phyloP scores from a whole-genome alignment of 2,329 filamentous ascomycete species.

The Penicillium sp. region DNA sequence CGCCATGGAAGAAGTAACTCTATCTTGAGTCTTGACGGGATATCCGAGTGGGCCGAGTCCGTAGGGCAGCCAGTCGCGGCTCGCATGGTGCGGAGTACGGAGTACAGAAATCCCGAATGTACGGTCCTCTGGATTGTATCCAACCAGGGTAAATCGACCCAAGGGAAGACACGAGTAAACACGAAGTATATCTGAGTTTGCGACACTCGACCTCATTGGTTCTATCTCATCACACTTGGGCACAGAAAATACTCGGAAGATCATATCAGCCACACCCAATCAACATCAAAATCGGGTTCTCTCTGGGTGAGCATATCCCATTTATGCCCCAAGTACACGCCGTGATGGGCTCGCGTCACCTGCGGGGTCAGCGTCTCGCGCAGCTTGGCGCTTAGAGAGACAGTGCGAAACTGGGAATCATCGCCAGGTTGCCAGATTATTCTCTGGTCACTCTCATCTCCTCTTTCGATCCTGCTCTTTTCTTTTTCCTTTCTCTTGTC shows the following conservation, averaged over 20 bases:
- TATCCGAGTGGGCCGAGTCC: not conserved
- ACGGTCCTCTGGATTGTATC: not conserved
- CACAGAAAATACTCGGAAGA: not conserved
- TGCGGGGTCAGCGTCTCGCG: slow-evolving; percentile 24
- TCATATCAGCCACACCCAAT: not conserved
- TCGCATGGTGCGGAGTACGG: not conserved
- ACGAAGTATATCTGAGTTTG: not conserved
- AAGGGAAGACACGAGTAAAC: not conserved
- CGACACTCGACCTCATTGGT: not conserved
- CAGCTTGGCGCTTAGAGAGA: slow-evolving; percentile 17
- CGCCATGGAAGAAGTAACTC: not conserved
- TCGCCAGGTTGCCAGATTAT: not conserved
- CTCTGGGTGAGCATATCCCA: not conserved
- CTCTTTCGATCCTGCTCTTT: not conserved
- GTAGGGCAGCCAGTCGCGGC: not conserved
- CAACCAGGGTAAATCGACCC: not conserved
- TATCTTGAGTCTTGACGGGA: no score
- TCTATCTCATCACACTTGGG: not conserved
- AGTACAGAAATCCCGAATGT: not conserved
- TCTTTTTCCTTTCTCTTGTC: not conserved
- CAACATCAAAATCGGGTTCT: not conserved
- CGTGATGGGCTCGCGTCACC: slow-evolving; percentile 20
- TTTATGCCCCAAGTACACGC: slow-evolving; percentile 4
- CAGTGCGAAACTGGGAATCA: not conserved
- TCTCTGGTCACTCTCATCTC: not conserved